phyloP scores from a whole-genome alignment of 1,139 yeast species.

The Komagataea norvegica region DNA sequence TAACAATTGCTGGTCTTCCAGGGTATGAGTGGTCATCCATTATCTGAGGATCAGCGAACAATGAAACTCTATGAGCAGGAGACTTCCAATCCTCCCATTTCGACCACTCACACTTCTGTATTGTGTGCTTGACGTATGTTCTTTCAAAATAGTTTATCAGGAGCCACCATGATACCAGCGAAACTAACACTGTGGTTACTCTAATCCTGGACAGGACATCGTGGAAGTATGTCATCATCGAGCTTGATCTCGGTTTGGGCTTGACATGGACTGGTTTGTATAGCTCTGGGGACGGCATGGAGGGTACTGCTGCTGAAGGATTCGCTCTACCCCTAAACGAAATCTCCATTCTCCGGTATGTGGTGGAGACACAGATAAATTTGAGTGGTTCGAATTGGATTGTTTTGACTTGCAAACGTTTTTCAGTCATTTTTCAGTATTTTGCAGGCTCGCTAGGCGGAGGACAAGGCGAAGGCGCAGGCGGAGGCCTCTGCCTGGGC shows the following conservation, averaged over 20 bases:
- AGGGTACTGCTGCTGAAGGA: neutral
- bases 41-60: conserved; percentile 90
- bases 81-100: conserved; percentile 55
- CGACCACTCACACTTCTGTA: conserved; percentile 57
- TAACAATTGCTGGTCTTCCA: conserved; percentile 42
- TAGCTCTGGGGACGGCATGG: neutral
- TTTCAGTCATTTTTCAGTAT: too few relatives aligned
- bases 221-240: neutral
- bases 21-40: conserved; percentile 76
- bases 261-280: conserved; percentile 5
- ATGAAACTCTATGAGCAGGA: conserved; percentile 55
- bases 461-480: too few relatives aligned
- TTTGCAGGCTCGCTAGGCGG: too few relatives aligned
- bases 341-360: conserved; percentile 8
- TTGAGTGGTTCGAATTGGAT: neutral
- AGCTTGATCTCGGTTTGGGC: neutral
- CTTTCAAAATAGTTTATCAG: conserved; percentile 60
- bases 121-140: conserved; percentile 43
- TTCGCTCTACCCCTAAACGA: conserved; percentile 10
- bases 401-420: neutral
- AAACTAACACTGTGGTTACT: conserved; percentile 7
- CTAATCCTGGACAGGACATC: conserved; percentile 6
- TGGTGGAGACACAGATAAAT: neutral
- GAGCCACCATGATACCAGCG: conserved; percentile 38
- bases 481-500: too few relatives aligned